These are phyloP conservation scores for Penicillium pancosmium DNA, from an alignment of 495 filamentous ascomycete genomes.

Conservation along the genomic window DNA sequence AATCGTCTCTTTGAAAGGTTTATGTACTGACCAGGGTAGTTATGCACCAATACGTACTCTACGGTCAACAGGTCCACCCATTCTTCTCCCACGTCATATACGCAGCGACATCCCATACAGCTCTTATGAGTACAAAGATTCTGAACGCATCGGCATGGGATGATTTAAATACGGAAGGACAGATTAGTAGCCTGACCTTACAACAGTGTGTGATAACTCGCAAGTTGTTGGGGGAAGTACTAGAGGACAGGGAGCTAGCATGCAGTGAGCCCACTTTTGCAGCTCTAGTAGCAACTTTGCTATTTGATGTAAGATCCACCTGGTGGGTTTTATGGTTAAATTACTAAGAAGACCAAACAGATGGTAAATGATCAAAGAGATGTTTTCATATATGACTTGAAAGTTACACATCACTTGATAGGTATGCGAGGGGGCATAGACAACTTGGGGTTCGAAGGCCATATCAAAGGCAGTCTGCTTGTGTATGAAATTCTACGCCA, in stretches of 20 bases:
- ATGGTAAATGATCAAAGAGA: slow-evolving; percentile 13
- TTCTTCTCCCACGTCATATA: slow-evolving; percentile 16
- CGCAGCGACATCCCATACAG: slow-evolving; percentile 12
- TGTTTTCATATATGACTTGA: slow-evolving; percentile 12
- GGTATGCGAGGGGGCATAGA: slow-evolving; percentile 11
- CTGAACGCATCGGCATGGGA: slow-evolving; percentile 27
- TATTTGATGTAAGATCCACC: slow-evolving; percentile 19
- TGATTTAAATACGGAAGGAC: slow-evolving; percentile 14
- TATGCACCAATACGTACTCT: slow-evolving; percentile 19
- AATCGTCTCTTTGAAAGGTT: too few species aligned
- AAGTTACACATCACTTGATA: slow-evolving; percentile 3
- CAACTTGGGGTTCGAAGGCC: slow-evolving; percentile 17
- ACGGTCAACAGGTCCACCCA: slow-evolving; percentile 21
- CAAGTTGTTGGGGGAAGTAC: slow-evolving; percentile 6
- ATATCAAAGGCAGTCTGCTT: slow-evolving; percentile 14
- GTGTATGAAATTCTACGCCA: slow-evolving; percentile 10
- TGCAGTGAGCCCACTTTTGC: slow-evolving; percentile 12
- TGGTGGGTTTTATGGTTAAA: neutral
- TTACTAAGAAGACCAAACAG: neutral
- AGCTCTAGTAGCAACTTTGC: slow-evolving; percentile 15
- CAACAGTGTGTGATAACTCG: slow-evolving; percentile 17
- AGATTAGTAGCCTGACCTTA: slow-evolving; percentile 16
- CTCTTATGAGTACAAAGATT: slow-evolving; percentile 26
- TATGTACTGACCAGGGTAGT: slow-evolving; percentile 7
- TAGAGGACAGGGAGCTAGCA: neutral